Conservation (phyloP, 768 basidiomycete genomes). For the Psilocybe azurescens region DNA sequence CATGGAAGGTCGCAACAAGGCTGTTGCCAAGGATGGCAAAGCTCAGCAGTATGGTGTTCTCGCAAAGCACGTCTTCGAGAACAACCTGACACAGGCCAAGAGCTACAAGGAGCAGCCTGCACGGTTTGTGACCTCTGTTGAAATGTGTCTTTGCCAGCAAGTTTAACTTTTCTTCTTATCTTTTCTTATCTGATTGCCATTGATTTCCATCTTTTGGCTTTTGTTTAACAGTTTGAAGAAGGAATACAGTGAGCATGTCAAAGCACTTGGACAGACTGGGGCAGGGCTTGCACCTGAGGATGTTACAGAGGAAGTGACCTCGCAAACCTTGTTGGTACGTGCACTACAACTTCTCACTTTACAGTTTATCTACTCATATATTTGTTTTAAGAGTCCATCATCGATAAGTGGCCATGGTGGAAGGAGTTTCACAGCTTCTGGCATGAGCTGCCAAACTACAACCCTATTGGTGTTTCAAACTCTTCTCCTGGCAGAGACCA, state of each 20-base stretch:
- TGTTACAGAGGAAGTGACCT: slow-evolving; percentile 10
- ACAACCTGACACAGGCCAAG: not conserved
- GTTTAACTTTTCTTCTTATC: slow-evolving; percentile 27
- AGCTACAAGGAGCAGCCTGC: too few relatives aligned
- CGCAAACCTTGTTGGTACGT: slow-evolving; percentile 23
- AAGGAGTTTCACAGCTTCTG: slow-evolving; percentile 32
- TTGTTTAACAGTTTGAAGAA: too few relatives aligned
- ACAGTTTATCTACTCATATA: too few relatives aligned
- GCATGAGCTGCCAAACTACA: slow-evolving; percentile 35
- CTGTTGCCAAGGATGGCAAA: slow-evolving; percentile 25
- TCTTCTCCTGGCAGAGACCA: slow-evolving; percentile 25
- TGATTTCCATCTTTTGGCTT: too few relatives aligned
- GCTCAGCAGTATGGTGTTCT: slow-evolving; percentile 20
- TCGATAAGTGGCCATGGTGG: slow-evolving; percentile 31
- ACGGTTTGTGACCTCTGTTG: too few relatives aligned
- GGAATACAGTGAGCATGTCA: not conserved
- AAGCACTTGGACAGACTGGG: slow-evolving; percentile 19
- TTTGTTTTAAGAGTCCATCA: too few relatives aligned
- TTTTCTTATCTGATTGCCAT: not conserved
- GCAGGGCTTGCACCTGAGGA: slow-evolving; percentile 20
- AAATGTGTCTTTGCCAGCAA: slow-evolving; percentile 1
- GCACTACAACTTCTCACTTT: not conserved
- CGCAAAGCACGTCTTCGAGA: slow-evolving; percentile 27
- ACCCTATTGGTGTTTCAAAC: slow-evolving; percentile 26
- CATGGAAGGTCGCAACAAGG: slow-evolving; percentile 24